Conservation (phyloP, 768 basidiomycete species). For the Brasilioporus rufonigricans region DNA sequence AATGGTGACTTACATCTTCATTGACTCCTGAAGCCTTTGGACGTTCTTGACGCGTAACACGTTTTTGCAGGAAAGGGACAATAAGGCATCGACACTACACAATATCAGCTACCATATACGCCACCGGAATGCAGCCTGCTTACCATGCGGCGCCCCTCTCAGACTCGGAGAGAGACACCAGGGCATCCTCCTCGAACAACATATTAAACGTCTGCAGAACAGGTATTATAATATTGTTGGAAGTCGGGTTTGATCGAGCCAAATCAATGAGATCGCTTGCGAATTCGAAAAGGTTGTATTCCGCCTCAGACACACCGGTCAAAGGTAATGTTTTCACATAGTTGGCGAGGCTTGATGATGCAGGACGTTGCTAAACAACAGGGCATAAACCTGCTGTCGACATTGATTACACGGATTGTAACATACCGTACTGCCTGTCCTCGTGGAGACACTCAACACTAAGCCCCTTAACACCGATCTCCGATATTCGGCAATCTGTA, state of each 20-base stretch:
- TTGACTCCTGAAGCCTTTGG: conserved; percentile 75
- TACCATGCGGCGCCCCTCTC: conserved; percentile 52
- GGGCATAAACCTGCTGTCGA: conserved; percentile 15
- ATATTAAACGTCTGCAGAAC: conserved; percentile 72
- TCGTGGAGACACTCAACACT: conserved; percentile 77
- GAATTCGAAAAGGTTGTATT: conserved; percentile 52
- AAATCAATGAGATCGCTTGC: conserved; percentile 56
- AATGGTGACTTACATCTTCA: conserved; percentile 70
- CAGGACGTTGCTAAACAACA: conserved; percentile 60
- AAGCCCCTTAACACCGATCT: conserved; percentile 63
- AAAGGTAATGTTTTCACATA: conserved; percentile 58
- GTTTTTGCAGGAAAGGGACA: conserved; percentile 59
- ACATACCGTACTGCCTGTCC: conserved; percentile 82
- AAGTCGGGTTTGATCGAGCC: conserved; percentile 49
- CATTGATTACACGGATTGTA: conserved; percentile 2
- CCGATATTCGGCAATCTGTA: conserved; percentile 64
- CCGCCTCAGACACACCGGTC: conserved; percentile 20
- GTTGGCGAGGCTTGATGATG: conserved; percentile 54
- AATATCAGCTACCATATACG: conserved; percentile 10
- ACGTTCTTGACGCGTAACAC: conserved; percentile 73
- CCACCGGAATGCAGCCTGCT: conserved; percentile 24
- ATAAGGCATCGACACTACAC: conserved; percentile 51
- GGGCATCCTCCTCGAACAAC: conserved; percentile 65
- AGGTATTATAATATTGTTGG: conserved; percentile 80
- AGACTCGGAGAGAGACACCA: conserved; percentile 48